Conservation (phyloP, 805 yeast genomes). For the Brettanomyces sp. region DNA sequence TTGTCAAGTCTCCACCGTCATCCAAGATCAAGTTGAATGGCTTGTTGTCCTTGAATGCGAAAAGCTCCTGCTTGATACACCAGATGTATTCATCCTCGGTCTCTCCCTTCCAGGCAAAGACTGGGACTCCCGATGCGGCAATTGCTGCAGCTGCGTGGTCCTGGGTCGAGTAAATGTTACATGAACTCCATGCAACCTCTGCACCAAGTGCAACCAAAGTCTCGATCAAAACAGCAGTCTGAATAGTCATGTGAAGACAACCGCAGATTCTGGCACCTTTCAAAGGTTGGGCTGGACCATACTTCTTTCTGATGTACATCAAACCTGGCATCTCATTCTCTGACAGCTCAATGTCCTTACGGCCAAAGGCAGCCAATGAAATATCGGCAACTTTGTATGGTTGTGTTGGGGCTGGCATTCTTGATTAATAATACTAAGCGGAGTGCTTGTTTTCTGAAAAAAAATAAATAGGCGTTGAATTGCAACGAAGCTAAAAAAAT, state of each 20-base stretch:
- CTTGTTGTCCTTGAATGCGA: conserved; percentile 92
- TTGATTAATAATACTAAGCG: neutral
- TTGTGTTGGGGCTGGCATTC: conserved; percentile 41
- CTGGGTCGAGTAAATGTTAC: conserved; percentile 99
- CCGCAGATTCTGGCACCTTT: conserved; percentile 99
- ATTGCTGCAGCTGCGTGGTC: conserved; percentile 99
- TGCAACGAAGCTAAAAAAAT: neutral
- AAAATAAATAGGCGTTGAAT: neutral
- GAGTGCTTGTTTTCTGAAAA: neutral
- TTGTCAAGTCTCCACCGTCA: conserved; percentile 98
- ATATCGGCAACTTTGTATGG: conserved; percentile 96
- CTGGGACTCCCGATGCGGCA: conserved; percentile 99
- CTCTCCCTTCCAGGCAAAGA: conserved; percentile 99
- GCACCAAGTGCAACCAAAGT: conserved; percentile 97
- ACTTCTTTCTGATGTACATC: conserved; percentile 91
- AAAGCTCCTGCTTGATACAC: conserved; percentile 99
- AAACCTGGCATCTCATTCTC: conserved; percentile 99
- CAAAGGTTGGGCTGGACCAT: conserved; percentile 88
- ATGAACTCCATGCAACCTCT: conserved; percentile 98
- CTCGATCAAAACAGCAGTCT: conserved; percentile 97
- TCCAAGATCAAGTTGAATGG: conserved; percentile 95
- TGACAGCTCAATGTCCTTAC: conserved; percentile 97
- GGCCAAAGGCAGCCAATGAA: conserved; percentile 98
- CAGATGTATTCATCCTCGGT: conserved; percentile 98
- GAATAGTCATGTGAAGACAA: conserved; percentile 98